Conservation (phyloP, 1,139 yeast genomes). For the Sugiyamaella xylanicola region DNA sequence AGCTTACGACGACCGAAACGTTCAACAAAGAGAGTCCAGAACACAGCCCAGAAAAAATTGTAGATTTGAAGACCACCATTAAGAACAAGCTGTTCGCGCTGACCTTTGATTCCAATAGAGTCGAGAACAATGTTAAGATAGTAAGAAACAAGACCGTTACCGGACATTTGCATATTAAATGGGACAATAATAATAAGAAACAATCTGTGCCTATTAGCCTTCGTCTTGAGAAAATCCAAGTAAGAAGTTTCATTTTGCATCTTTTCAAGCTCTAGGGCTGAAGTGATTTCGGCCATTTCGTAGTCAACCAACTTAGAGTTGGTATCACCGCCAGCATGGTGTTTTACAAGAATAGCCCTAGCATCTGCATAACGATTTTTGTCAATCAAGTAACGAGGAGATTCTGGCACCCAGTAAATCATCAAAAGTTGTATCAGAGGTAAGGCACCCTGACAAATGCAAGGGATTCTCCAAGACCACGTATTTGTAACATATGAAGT, state of each 20-base stretch:
- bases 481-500: conserved; percentile 37
- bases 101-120: conserved; percentile 30
- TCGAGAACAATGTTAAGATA: conserved; percentile 28
- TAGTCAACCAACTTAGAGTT: conserved; percentile 24
- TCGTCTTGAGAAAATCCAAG: conserved; percentile 44
- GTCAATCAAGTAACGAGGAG: conserved; percentile 77
- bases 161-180: conserved; percentile 29
- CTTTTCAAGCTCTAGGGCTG: conserved; percentile 25
- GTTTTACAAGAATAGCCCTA: conserved; percentile 52
- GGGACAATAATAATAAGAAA: conserved; percentile 42
- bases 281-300: conserved; percentile 28
- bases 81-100: conserved; percentile 27
- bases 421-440: conserved; percentile 43
- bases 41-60: conserved; percentile 86
- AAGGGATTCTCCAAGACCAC: conserved; percentile 52
- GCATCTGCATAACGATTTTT: conserved; percentile 68
- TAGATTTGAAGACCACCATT: conserved; percentile 49
- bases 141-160: conserved; percentile 32
- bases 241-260: conserved; percentile 24
- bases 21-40: conserved; percentile 45
- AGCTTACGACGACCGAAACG: conserved; percentile 45
- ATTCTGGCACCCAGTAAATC: conserved; percentile 51
- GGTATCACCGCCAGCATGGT: conserved; percentile 31
- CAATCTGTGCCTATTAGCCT: conserved; percentile 46
- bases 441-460: conserved; percentile 46